Evolutionary conservation across 108 stramenopile species (phyloP).

Genomic region (Stephanodiscus triporus): DNA sequence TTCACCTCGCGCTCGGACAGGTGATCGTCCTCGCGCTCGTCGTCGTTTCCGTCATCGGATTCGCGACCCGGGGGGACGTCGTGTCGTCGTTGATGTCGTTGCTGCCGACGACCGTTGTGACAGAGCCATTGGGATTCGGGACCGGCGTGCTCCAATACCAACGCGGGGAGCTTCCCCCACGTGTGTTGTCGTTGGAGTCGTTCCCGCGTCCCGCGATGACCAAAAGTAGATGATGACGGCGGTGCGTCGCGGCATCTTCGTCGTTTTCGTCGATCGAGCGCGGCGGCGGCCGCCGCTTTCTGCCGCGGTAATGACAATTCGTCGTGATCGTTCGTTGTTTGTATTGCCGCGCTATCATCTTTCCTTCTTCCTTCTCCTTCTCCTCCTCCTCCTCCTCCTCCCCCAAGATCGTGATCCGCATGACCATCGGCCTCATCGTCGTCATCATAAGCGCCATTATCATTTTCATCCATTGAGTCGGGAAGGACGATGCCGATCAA

Average conservation of each 20-base stretch:
- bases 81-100: background rate
- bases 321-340: background rate
- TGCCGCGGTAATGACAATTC: background rate
- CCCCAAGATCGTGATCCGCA: background rate
- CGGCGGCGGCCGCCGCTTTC: background rate
- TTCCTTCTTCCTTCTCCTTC: background rate
- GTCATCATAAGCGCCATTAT: constrained; percentile 8
- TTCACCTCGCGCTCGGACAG: constrained; percentile 85
- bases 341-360: background rate
- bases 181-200: constrained; percentile 27
- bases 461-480: constrained; percentile 24
- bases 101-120: constrained; percentile 50
- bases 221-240: background rate
- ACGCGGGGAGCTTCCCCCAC: constrained; percentile 63
- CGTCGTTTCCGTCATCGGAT: background rate
- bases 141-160: constrained; percentile 91
- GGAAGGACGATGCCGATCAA: constrained; percentile 59
- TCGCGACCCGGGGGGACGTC: background rate
- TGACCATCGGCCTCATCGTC: constrained; percentile 7
- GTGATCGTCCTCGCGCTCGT: constrained; percentile 30
- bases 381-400: background rate
- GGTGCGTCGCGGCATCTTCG: background rate
- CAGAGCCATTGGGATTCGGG: constrained; percentile 83
- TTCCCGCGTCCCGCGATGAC: background rate
- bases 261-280: background rate